A percentile compares a stretch with the other conserved stretches of the same genome.
Evolutionary conservation across 2,329 filamentous ascomycete species (phyloP).

Genomic region (Colletotrichum chrysophilum): DNA sequence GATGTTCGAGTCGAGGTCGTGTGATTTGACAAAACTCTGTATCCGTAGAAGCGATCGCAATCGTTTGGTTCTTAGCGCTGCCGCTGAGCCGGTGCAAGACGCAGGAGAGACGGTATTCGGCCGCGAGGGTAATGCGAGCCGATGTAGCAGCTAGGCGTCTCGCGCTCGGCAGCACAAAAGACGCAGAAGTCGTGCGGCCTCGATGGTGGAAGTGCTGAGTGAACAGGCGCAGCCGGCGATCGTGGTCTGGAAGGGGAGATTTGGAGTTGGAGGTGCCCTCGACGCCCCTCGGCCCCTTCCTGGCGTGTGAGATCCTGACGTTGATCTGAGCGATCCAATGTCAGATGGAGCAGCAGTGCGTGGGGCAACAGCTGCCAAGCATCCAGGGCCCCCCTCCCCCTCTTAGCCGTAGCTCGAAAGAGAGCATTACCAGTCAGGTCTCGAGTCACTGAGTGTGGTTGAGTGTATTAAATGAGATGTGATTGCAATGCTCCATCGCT

Average conservation of each 20-base stretch:
- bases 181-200: neutral
- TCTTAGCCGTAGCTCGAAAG: neutral
- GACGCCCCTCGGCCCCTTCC: neutral
- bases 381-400: constrained; percentile 6
- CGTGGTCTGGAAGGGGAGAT: neutral
- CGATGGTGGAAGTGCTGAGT: neutral
- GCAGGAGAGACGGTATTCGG: neutral
- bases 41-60: neutral
- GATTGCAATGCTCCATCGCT: neutral
- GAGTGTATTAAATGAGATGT: constrained; percentile 13
- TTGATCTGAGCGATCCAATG: constrained; percentile 20
- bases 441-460: constrained; percentile 4
- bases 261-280: neutral
- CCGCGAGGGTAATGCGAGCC: neutral
- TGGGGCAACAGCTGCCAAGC: constrained; percentile 19
- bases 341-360: constrained; percentile 19
- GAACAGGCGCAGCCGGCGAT: neutral
- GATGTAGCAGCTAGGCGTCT: neutral
- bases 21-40: neutral
- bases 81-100: neutral
- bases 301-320: constrained; percentile 4
- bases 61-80: neutral
- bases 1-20: neutral
- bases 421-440: neutral
- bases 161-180: neutral